Conservation (phyloP, 306 rosid genomes). For the Sophora flavescens region DNA sequence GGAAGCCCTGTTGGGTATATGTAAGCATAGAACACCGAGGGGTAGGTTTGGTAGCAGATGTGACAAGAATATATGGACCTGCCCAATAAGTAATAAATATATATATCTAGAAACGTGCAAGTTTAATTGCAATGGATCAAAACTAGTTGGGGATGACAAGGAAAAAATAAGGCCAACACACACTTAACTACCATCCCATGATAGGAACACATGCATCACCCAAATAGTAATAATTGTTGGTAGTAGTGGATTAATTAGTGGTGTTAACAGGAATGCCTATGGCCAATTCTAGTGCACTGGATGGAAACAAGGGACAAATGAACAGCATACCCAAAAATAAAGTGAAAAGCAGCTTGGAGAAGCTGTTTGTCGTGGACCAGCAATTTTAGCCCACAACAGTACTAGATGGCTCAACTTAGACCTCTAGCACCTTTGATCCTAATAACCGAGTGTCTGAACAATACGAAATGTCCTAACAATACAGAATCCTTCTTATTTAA, state of each 20-base stretch:
- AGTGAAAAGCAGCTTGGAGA: conserved; percentile 6
- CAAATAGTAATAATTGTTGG: conserved; percentile 19
- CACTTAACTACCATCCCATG: conserved; percentile 24
- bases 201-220: conserved; percentile 14
- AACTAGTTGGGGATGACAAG: conserved; percentile 40
- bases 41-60: background rate
- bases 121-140: background rate
- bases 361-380: background rate
- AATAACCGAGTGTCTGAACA: too few relatives aligned
- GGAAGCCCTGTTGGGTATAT: background rate
- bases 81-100: background rate
- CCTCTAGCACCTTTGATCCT: too few relatives aligned
- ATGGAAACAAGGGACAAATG: background rate
- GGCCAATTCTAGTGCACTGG: background rate
- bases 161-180: conserved; percentile 29
- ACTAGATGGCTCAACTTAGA: too few relatives aligned
- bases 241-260: conserved; percentile 10
- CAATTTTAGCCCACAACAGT: too few relatives aligned
- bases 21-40: background rate
- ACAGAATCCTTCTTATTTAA: too few relatives aligned
- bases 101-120: conserved; percentile 11
- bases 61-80: conserved; percentile 28
- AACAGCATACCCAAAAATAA: background rate
- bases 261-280: background rate
- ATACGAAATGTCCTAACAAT: too few relatives aligned